These are phyloP conservation scores for Cyberlindnera suaveolens DNA, from an alignment of 805 yeast genomes.

Conservation along the genomic window DNA sequence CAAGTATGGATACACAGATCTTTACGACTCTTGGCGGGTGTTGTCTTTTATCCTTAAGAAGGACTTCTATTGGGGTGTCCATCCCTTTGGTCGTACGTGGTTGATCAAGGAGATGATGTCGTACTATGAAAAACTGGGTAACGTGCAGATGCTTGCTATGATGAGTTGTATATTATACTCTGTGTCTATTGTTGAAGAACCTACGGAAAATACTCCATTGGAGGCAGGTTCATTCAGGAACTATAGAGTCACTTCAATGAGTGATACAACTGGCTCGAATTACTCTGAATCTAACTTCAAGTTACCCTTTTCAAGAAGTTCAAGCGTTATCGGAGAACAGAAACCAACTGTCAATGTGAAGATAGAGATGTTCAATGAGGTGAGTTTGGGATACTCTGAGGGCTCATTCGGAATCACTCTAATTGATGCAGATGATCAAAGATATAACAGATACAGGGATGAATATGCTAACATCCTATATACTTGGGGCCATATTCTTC, in stretches of 20 bases:
- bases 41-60: slow-evolving; percentile 34
- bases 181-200: background rate
- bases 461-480: slow-evolving; percentile 75
- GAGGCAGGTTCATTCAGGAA: slow-evolving; percentile 7
- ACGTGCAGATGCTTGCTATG: slow-evolving; percentile 89
- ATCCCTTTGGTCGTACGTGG: slow-evolving; percentile 70
- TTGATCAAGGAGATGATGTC: slow-evolving; percentile 53
- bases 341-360: slow-evolving; percentile 26
- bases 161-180: slow-evolving; percentile 57
- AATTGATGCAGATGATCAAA: slow-evolving; percentile 23
- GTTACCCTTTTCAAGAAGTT: slow-evolving; percentile 20
- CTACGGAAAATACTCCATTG: background rate
- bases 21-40: slow-evolving; percentile 73
- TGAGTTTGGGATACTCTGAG: slow-evolving; percentile 30
- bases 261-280: slow-evolving; percentile 14
- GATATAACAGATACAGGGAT: slow-evolving; percentile 40
- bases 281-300: slow-evolving; percentile 20
- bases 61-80: slow-evolving; percentile 71
- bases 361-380: slow-evolving; percentile 40
- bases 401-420: slow-evolving; percentile 29
- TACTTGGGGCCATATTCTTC: slow-evolving; percentile 80
- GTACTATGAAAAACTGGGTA: slow-evolving; percentile 57
- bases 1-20: slow-evolving; percentile 50
- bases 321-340: slow-evolving; percentile 16
- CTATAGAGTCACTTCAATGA: slow-evolving; percentile 12